Conservation (phyloP, 208 protist genomes). For the Tritrichomonas foetus region DNA sequence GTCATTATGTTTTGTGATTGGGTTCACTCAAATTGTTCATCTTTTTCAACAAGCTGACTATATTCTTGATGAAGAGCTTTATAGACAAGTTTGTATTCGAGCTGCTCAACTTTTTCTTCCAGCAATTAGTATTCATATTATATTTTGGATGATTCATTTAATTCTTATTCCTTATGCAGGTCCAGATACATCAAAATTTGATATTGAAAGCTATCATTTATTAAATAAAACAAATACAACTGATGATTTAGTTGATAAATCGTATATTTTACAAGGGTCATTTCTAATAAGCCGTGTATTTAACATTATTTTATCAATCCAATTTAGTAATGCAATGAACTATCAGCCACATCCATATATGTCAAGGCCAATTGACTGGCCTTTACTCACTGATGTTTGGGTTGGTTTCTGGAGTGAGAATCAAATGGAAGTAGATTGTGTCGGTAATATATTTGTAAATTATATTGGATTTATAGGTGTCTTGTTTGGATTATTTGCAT, state of each 20-base stretch:
- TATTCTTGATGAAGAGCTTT: neutral
- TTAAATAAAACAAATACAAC: neutral
- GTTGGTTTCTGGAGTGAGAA: neutral
- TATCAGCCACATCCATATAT: neutral
- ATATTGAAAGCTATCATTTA: too few relatives aligned
- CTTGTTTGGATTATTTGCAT: too few relatives aligned
- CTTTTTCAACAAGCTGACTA: neutral
- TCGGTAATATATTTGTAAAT: neutral
- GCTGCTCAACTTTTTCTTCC: neutral
- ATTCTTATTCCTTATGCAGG: neutral
- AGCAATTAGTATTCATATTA: neutral
- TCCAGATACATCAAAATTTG: too few relatives aligned
- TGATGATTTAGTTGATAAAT: neutral
- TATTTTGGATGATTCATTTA: neutral
- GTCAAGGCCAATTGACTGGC: neutral
- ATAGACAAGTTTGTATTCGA: neutral
- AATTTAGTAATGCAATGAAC: neutral
- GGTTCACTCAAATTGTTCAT: neutral
- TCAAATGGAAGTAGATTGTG: neutral
- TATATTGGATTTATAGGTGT: neutral
- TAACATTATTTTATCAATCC: neutral
- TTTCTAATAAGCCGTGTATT: neutral
- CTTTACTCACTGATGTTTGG: neutral
- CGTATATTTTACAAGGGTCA: neutral
- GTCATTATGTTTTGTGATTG: neutral